These are phyloP conservation scores for Ophiostoma triangulosporum DNA, from an alignment of 2,329 filamentous ascomycete species.

Conservation along the genomic window DNA sequence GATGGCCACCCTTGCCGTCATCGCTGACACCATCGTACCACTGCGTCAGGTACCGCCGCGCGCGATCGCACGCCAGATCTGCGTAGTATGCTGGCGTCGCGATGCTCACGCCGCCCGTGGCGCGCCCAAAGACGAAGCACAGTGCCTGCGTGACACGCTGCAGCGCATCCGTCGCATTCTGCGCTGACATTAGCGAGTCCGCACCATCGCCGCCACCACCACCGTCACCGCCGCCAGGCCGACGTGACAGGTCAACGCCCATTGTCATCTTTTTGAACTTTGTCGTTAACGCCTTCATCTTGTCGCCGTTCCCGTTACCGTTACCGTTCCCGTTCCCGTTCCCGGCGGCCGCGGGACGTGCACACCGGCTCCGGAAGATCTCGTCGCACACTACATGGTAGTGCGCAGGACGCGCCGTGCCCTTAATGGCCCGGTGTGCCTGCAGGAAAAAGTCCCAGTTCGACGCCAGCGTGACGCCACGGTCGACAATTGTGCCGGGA, in stretches of 20 bases:
- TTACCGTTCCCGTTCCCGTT: neutral
- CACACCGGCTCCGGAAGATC: constrained; percentile 28
- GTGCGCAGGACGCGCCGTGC: constrained; percentile 58
- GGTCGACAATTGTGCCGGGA: constrained; percentile 59
- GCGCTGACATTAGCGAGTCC: neutral
- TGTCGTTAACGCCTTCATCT: neutral
- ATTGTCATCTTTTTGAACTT: neutral
- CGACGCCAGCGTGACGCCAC: constrained; percentile 50
- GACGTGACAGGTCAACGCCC: neutral
- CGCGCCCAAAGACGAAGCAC: constrained; percentile 57
- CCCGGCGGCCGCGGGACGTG: too few relatives aligned
- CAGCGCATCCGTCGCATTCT: constrained; percentile 40
- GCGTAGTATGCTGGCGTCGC: constrained; percentile 66
- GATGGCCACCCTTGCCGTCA: neutral
- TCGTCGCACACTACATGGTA: constrained; percentile 49
- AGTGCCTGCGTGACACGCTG: constrained; percentile 51
- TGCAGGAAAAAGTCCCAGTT: constrained; percentile 64
- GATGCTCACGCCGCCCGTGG: constrained; percentile 56
- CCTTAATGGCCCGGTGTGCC: constrained; percentile 54
- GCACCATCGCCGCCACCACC: neutral
- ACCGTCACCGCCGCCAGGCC: neutral
- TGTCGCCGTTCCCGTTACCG: neutral
- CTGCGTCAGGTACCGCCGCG: constrained; percentile 45
- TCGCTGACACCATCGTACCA: constrained; percentile 27
- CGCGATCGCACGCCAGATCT: constrained; percentile 56